Conservation (phyloP, 352 stramenopile species). For the Phytophthora crassamura region DNA sequence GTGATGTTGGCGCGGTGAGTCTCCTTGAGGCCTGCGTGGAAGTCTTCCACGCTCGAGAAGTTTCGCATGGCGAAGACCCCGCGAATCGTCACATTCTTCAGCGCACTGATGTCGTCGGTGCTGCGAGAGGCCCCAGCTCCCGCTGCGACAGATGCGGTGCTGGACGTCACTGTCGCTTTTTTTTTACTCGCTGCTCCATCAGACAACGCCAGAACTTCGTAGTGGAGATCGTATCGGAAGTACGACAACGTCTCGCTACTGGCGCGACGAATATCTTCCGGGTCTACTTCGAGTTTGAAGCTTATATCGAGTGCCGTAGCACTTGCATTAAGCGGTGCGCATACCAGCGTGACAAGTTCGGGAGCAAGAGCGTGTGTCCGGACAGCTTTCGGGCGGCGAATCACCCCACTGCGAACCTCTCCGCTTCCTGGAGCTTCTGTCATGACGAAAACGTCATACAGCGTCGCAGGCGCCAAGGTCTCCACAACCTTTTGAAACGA, state of each 20-base stretch:
- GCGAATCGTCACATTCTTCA: slow-evolving; percentile 19
- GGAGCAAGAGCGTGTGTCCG: slow-evolving; percentile 66
- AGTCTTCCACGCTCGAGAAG: slow-evolving; percentile 48
- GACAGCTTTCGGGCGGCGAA: slow-evolving; percentile 30
- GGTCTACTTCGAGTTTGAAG: slow-evolving; percentile 50
- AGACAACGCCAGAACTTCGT: slow-evolving; percentile 42
- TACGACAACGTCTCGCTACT: slow-evolving; percentile 40
- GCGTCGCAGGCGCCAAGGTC: slow-evolving; percentile 49
- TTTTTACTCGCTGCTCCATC: slow-evolving; percentile 13
- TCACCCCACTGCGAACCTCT: slow-evolving; percentile 55
- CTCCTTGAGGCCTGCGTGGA: slow-evolving; percentile 27
- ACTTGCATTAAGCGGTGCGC: slow-evolving; percentile 46
- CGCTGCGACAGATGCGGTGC: slow-evolving; percentile 1
- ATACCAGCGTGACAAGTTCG: slow-evolving; percentile 39
- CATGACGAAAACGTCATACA: slow-evolving; percentile 67
- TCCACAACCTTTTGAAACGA: slow-evolving; percentile 34
- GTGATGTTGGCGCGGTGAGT: slow-evolving; percentile 45
- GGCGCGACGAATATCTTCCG: slow-evolving; percentile 44
- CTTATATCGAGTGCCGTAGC: slow-evolving; percentile 48
- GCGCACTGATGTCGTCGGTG: slow-evolving; percentile 30
- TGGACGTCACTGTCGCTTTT: slow-evolving; percentile 20
- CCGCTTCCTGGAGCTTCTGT: slow-evolving; percentile 62
- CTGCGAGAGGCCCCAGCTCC: slow-evolving; percentile 10
- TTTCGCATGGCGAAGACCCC: slow-evolving; percentile 42
- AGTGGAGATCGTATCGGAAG: slow-evolving; percentile 62